These are phyloP conservation scores for Amniculicola lignicola DNA, from an alignment of 495 filamentous ascomycete species.

Conservation along the genomic window DNA sequence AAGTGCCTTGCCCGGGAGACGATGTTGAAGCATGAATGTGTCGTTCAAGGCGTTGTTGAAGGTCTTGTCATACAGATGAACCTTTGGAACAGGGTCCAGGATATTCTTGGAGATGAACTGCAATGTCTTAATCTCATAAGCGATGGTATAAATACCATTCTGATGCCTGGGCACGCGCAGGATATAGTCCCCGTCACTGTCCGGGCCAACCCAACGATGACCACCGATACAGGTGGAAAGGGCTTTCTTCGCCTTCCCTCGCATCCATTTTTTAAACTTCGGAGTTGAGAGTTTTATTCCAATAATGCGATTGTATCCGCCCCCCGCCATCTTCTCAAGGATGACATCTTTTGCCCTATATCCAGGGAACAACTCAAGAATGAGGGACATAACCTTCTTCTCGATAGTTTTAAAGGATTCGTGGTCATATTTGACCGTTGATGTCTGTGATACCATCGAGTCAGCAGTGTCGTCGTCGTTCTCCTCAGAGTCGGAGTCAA, in stretches of 20 bases:
- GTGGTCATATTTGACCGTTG: background rate
- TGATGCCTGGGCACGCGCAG: background rate
- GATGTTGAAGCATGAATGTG: background rate
- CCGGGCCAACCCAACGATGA: no score
- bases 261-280: no score
- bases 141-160: background rate
- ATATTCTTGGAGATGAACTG: background rate
- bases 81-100: background rate
- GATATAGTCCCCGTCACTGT: background rate
- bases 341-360: no score
- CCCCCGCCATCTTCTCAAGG: background rate
- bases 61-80: no score
- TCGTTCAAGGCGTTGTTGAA: background rate
- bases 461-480: no score
- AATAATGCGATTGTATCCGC: constrained; percentile 7
- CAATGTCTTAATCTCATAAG: background rate
- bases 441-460: no score
- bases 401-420: constrained; percentile 2
- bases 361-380: background rate
- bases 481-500: no score
- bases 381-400: background rate
- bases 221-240: background rate
- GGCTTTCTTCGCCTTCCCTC: no score
- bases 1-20: background rate
- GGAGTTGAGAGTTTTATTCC: no score